Conservation (phyloP, 257 asterid species). For the Ballota nigra region DNA sequence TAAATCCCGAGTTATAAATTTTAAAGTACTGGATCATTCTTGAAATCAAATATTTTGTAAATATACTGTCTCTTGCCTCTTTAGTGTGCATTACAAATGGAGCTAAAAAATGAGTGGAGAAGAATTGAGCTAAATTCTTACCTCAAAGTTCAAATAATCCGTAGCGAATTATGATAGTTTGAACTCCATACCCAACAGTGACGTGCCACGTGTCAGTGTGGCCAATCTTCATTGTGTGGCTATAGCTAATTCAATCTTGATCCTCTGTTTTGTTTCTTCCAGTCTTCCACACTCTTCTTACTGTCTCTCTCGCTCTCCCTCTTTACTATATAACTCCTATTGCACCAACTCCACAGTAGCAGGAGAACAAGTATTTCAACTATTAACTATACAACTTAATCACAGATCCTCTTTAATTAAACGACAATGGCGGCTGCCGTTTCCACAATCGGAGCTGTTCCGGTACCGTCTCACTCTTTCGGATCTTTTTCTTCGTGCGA, state of each 20-base stretch:
- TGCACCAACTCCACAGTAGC: not conserved
- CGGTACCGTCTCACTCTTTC: constrained; percentile 31
- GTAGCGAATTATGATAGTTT: constrained; percentile 2
- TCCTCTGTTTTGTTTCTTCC: constrained; percentile 18
- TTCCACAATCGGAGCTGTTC: constrained; percentile 59
- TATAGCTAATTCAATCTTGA: constrained; percentile 31
- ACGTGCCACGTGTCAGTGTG: constrained; percentile 46
- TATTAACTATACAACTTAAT: not conserved
- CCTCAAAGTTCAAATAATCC: constrained; percentile 35
- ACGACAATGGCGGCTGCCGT: constrained; percentile 53
- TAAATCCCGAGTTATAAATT: too few species aligned
- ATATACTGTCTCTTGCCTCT: not conserved
- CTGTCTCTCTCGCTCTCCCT: not conserved
- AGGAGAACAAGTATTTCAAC: not conserved
- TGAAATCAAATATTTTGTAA: not conserved
- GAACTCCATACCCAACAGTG: not conserved
- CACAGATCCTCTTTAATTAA: not conserved
- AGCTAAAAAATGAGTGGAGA: constrained; percentile 38
- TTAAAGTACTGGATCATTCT: not conserved
- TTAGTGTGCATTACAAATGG: too few species aligned
- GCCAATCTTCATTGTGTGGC: constrained; percentile 73
- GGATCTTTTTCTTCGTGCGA: not conserved
- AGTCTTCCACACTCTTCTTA: constrained; percentile 32
- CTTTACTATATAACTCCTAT: constrained; percentile 22
- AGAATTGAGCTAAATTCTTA: constrained; percentile 19